Percentiles rank a stretch among this genome's conserved stretches.
These are phyloP conservation scores for Phaeomoniella chlamydospora DNA, from an alignment of 2,329 filamentous ascomycete species.

Conservation along the genomic window DNA sequence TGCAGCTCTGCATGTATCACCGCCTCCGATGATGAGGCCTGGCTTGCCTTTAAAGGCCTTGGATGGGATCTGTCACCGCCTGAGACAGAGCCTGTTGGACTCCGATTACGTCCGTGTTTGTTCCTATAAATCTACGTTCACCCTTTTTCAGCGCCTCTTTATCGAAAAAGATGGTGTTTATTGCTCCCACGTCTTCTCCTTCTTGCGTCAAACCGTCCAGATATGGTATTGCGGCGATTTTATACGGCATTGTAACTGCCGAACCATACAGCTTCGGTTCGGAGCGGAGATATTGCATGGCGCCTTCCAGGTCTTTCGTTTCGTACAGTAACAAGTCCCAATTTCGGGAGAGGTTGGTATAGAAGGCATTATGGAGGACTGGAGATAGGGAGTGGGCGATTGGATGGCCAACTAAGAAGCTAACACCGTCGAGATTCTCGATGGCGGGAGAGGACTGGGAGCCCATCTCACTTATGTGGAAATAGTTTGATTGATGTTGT, in stretches of 20 bases:
- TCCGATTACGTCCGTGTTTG: slow-evolving; percentile 70
- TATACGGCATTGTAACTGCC: slow-evolving; percentile 73
- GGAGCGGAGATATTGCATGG: slow-evolving; percentile 18
- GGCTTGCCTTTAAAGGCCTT: slow-evolving; percentile 42
- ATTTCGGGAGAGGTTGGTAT: slow-evolving; percentile 32
- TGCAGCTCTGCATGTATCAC: slow-evolving; percentile 63
- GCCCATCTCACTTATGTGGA: too few species aligned
- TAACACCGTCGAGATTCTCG: slow-evolving; percentile 29
- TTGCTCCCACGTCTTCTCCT: slow-evolving; percentile 58
- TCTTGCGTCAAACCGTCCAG: slow-evolving; percentile 62
- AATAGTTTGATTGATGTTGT: too few species aligned
- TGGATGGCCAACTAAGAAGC: slow-evolving; percentile 42
- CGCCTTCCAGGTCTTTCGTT: slow-evolving; percentile 14
- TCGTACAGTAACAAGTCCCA: slow-evolving; percentile 31
- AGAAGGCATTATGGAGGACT: slow-evolving; percentile 39
- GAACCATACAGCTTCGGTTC: slow-evolving; percentile 39
- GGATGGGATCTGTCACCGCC: slow-evolving; percentile 27
- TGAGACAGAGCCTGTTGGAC: slow-evolving; percentile 57
- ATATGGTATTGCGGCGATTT: slow-evolving; percentile 59
- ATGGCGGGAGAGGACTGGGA: slow-evolving; percentile 8
- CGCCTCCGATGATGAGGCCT: slow-evolving; percentile 61
- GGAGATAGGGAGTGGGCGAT: slow-evolving; percentile 44
- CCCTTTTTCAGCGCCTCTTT: slow-evolving; percentile 31
- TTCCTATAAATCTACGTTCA: slow-evolving; percentile 46
- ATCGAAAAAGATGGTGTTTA: slow-evolving; percentile 68